phyloP scores from a whole-genome alignment of 2,329 filamentous ascomycete species.

The Penicillium sp. region DNA sequence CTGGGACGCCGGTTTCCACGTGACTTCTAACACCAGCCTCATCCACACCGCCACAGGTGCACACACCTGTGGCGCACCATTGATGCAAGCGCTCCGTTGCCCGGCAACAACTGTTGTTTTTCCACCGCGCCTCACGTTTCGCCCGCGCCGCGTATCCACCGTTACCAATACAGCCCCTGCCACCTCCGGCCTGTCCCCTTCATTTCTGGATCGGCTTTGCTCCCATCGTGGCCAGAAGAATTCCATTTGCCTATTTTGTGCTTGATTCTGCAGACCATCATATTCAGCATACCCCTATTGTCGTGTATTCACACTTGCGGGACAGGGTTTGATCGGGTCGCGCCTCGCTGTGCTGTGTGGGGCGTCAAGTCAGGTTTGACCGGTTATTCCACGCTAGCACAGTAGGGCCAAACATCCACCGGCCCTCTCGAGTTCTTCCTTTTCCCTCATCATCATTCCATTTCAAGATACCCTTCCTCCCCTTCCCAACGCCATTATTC shows the following conservation, averaged over 20 bases:
- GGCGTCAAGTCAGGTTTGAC: slow-evolving; percentile 33
- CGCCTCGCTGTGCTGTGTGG: slow-evolving; percentile 41
- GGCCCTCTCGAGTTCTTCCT: slow-evolving; percentile 38
- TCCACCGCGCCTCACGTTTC: slow-evolving; percentile 19
- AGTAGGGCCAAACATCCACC: slow-evolving; percentile 44
- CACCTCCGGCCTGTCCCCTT: slow-evolving; percentile 17
- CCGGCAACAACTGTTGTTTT: slow-evolving; percentile 37
- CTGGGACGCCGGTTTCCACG: not conserved
- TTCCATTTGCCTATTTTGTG: slow-evolving; percentile 12
- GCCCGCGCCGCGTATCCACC: slow-evolving; percentile 22
- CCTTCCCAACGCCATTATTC: slow-evolving; percentile 14
- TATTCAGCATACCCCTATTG: slow-evolving; percentile 7
- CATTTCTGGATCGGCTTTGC: slow-evolving; percentile 25
- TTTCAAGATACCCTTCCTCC: slow-evolving; percentile 25
- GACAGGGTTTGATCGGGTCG: slow-evolving; percentile 21
- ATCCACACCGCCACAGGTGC: slow-evolving; percentile 3
- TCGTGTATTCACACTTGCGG: not conserved
- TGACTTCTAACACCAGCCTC: not conserved
- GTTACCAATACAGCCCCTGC: slow-evolving; percentile 21
- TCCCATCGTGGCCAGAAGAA: slow-evolving; percentile 5
- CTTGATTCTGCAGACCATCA: slow-evolving; percentile 7
- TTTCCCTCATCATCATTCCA: slow-evolving; percentile 31
- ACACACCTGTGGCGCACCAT: no score
- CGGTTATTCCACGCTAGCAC: slow-evolving; percentile 41
- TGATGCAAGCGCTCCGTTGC: slow-evolving; percentile 51